Base-by-base conservation (phyloP, 2,329 filamentous ascomycete genomes). In the Fusarium palustre region DNA sequence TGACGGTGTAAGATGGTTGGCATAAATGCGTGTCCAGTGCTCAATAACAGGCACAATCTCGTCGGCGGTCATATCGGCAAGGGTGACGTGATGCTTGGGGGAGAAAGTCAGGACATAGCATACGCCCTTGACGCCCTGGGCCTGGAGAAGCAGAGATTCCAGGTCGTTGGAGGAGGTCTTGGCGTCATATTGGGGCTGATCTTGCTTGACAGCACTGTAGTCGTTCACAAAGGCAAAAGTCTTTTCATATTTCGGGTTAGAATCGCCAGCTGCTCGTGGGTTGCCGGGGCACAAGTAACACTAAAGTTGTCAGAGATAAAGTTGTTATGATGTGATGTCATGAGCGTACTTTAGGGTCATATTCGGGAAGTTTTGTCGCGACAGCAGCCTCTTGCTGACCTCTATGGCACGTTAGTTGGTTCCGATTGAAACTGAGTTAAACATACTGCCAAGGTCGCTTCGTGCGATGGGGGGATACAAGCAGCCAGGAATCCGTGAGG, bases 91-190 rank as follows among this genome's bases (percentile, higher is more conserved):
- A 81, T 99, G 96, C 69, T 90, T 90, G 4, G 93, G 90, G 10
- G 94, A 96, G 81, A 99, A 99, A 59, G 94, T 97, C 55, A 99
- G 87, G 58, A 99, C 96, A 80, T 97, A 98, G 84, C 96, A 99
- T 83, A 95, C 95, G 68, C 96, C 96, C 52, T 92, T 97, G 59
- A 97, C 94, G 11, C 93, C 86, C 77, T 97, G 89, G 25, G 93
- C 95, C 73, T 89, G 89, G 38, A 99, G 88, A 39, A 99, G 88
- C 31, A 91, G 84, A 10, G 90, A 90, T 52, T 92, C 90, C 34
- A 94, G 83, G 73, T 90, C 91, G 72, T 86, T 77, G 25, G 78
- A 78, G 7, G 79, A 80, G 12, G 75, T 55, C 6, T 81, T 77
- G 3, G 80, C 79, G 36, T 79, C 76, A 80, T 98, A 99, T 48